Percentiles rank a stretch among this genome's conserved stretches.
Evolutionary conservation across 768 basidiomycete species (phyloP).

Genomic region (Tephrocybe sp.): DNA sequence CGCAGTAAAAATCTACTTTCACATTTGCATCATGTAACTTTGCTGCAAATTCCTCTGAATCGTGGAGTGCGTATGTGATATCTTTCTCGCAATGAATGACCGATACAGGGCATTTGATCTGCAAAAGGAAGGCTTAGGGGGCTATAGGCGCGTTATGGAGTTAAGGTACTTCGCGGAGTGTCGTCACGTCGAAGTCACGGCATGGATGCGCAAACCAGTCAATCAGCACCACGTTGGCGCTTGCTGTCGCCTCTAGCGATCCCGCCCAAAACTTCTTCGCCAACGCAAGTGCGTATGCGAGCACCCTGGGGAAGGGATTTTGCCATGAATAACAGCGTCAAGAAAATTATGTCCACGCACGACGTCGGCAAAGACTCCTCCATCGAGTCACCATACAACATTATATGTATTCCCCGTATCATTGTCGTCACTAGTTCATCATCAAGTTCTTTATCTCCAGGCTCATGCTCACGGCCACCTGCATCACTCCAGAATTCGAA

Average conservation of each 20-base stretch:
- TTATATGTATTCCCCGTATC: not conserved
- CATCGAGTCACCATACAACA: constrained; percentile 1
- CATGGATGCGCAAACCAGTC: constrained; percentile 4
- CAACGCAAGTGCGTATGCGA: not conserved
- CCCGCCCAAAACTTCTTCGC: constrained; percentile 7
- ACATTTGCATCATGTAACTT: constrained; percentile 18
- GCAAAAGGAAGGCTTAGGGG: not conserved
- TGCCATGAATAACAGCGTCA: too few relatives aligned
- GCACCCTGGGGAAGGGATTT: not conserved
- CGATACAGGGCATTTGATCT: constrained; percentile 26
- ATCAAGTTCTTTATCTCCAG: not conserved
- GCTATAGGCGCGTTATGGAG: not conserved
- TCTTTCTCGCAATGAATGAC: constrained; percentile 29
- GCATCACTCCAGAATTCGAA: constrained; percentile 11
- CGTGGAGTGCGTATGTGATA: constrained; percentile 25
- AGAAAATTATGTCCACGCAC: not conserved
- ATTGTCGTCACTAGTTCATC: constrained; percentile 13
- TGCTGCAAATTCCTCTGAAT: constrained; percentile 18
- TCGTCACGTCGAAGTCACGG: constrained; percentile 8
- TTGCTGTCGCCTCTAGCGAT: not conserved
- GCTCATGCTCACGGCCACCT: not conserved
- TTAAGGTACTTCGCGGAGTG: constrained; percentile 18
- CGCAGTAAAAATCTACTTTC: constrained; percentile 17
- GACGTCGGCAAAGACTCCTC: not conserved
- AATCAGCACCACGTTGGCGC: not conserved